These are phyloP conservation scores for Mortierella sp. DNA, from an alignment of 371 early-diverging fungal species.

Conservation along the genomic window DNA sequence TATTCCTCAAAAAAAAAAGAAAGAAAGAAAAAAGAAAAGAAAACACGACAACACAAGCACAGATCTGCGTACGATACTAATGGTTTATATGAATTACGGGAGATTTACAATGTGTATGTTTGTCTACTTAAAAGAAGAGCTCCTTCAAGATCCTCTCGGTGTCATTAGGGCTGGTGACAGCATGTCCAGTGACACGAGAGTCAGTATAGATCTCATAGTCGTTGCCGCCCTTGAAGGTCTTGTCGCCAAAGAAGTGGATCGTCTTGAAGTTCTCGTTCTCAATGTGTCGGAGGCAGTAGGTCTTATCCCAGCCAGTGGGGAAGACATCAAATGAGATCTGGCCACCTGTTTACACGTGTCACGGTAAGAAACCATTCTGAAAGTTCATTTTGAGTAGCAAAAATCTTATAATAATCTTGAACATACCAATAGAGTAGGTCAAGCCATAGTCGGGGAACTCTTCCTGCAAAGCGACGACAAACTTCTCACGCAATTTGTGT, in stretches of 20 bases:
- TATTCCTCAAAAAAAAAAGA: too few relatives aligned
- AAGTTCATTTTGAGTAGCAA: not conserved
- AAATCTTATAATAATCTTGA: not conserved
- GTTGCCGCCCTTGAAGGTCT: conserved; percentile 98
- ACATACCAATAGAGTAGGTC: conserved; percentile 92
- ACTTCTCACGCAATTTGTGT: conserved; percentile 86
- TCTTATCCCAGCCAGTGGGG: conserved; percentile 99
- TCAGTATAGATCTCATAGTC: conserved; percentile 99
- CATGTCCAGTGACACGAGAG: conserved; percentile 88
- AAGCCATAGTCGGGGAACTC: conserved; percentile 92
- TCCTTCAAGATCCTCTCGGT: conserved; percentile 91
- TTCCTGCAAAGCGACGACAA: conserved; percentile 88
- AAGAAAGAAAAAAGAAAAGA: too few relatives aligned
- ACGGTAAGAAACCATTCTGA: not conserved
- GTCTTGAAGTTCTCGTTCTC: conserved; percentile 88
- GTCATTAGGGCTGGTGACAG: conserved; percentile 92
- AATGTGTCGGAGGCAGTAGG: conserved; percentile 97
- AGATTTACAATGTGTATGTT: not conserved
- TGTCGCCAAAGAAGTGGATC: conserved; percentile 99
- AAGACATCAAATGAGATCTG: conserved; percentile 99
- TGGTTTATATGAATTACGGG: not conserved
- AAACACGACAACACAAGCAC: too few relatives aligned
- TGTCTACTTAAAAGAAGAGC: conserved; percentile 71
- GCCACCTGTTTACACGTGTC: conserved; percentile 69
- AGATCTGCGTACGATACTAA: too few relatives aligned